Evolutionary conservation across 2,329 filamentous ascomycete species (phyloP), one percentile per base, ranked within the genome.

Genomic region (Ophiostoma tasmaniense): DNA sequence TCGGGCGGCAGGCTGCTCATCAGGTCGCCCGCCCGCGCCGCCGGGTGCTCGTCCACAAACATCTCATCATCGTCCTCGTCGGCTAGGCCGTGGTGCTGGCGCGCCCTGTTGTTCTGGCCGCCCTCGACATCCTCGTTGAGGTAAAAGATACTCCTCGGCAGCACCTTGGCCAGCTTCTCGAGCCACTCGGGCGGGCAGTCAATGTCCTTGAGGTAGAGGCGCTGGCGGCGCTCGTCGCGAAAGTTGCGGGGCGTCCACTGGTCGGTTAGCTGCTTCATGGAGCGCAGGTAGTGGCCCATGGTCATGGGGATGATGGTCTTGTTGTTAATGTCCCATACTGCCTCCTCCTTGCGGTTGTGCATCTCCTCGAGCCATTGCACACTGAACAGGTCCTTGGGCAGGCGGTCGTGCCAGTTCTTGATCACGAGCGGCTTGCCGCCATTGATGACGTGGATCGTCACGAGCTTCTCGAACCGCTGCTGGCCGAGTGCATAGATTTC

Each of bases 131-230:
- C 90, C 64, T 94, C 90, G 74, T 97, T 97, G 68, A 97, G 83
- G 76, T 98, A 99, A 76, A 93, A 97, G 0, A 98, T 81, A n/a
- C 84, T 87, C 0, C 89, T 86, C 0, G 94, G 93, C 5, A 98
- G 89, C 37, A 92, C 81, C 66, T 90, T 89, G 73, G 88, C 87
- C 22, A 99, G 80, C 70, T 91, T 89, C 35, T 94, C 85, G 67
- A 89, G 88, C 95, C 95, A 99, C 70, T 94, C 88, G 0, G 85
- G 81, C 0, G 95, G 95, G 73, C 93, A 97, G 77, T 99, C 95
- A 70, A 99, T 97, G 76, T 99, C 95, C 76, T 99, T 99, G 30
- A 98, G 81, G 76, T 99, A 99, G 1, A 98, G 87, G 14, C 95
- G 87, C 76, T 99, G 95, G 28, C 91, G 84, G 50, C 87, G 86